Percentiles rank a stretch among this genome's conserved stretches.
phyloP scores from a whole-genome alignment of 768 basidiomycete species.

The Rhizopogon vesiculosus region DNA sequence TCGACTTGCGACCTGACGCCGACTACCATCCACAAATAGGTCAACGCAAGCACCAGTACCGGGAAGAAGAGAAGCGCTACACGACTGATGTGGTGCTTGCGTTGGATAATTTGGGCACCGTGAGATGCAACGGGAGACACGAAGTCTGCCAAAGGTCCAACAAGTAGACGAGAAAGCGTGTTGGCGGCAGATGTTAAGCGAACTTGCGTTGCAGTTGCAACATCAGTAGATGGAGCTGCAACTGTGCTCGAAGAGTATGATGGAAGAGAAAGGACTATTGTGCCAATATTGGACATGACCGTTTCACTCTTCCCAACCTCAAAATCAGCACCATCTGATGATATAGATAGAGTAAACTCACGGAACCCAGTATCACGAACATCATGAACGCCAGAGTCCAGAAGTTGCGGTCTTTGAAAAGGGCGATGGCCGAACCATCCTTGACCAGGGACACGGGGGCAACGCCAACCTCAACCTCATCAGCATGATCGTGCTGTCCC shows the following conservation, averaged over 20 bases:
- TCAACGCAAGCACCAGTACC: slow-evolving; percentile 41
- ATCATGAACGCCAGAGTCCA: slow-evolving; percentile 57
- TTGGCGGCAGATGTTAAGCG: slow-evolving; percentile 66
- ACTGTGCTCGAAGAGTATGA: slow-evolving; percentile 11
- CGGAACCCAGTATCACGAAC: slow-evolving; percentile 59
- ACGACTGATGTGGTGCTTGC: slow-evolving; percentile 57
- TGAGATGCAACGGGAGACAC: slow-evolving; percentile 57
- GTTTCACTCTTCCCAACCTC: slow-evolving; percentile 55
- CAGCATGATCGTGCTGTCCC: slow-evolving; percentile 2
- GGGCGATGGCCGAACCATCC: slow-evolving; percentile 29
- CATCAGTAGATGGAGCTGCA: slow-evolving; percentile 22
- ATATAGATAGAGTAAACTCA: slow-evolving; percentile 31
- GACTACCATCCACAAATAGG: slow-evolving; percentile 53
- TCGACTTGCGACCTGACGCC: slow-evolving; percentile 42
- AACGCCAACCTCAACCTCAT: slow-evolving; percentile 17
- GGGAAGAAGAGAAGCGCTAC: slow-evolving; percentile 53
- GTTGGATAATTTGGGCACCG: slow-evolving; percentile 30
- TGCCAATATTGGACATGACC: slow-evolving; percentile 80
- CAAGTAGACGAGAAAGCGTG: slow-evolving; percentile 61
- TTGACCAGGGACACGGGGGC: slow-evolving; percentile 13
- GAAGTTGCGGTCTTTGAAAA: slow-evolving; percentile 55
- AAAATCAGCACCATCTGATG: background rate
- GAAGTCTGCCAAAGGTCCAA: slow-evolving; percentile 70
- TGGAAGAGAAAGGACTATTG: slow-evolving; percentile 65
- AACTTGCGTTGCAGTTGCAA: slow-evolving; percentile 59